These are phyloP conservation scores for Panaeolus papilionaceus DNA, from an alignment of 768 basidiomycete species.

Conservation along the genomic window DNA sequence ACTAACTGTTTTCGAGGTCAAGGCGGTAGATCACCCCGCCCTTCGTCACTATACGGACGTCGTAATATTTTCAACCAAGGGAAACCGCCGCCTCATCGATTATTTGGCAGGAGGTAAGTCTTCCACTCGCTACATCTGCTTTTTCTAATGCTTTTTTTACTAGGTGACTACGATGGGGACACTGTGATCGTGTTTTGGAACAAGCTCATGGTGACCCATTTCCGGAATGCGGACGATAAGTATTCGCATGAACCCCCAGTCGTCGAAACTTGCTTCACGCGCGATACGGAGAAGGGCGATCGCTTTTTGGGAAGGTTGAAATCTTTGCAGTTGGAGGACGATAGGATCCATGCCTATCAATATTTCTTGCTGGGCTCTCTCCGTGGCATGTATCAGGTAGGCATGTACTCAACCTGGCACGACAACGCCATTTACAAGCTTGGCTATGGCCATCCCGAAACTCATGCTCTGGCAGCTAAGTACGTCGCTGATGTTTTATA, in stretches of 20 bases:
- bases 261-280: slow-evolving; percentile 46
- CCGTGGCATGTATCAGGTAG: slow-evolving; percentile 49
- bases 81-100: slow-evolving; percentile 60
- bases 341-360: slow-evolving; percentile 48
- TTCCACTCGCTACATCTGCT: not conserved
- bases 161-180: slow-evolving; percentile 79
- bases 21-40: slow-evolving; percentile 56
- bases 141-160: not conserved
- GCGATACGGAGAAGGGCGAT: slow-evolving; percentile 48
- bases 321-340: slow-evolving; percentile 22
- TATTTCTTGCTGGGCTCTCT: slow-evolving; percentile 57
- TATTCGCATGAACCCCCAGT: slow-evolving; percentile 54
- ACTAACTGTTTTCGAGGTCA: slow-evolving; percentile 45
- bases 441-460: slow-evolving; percentile 56
- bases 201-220: slow-evolving; percentile 53
- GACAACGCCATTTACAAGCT: slow-evolving; percentile 55
- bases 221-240: slow-evolving; percentile 55
- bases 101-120: slow-evolving; percentile 65
- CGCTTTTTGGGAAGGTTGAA: slow-evolving; percentile 45
- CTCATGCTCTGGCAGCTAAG: slow-evolving; percentile 60
- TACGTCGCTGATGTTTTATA: slow-evolving; percentile 21
- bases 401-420: slow-evolving; percentile 61
- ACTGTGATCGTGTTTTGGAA: slow-evolving; percentile 65
- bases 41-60: slow-evolving; percentile 59
- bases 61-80: slow-evolving; percentile 59